Base-by-base conservation (phyloP, 306 rosid genomes). In the Corylus avellana region DNA sequence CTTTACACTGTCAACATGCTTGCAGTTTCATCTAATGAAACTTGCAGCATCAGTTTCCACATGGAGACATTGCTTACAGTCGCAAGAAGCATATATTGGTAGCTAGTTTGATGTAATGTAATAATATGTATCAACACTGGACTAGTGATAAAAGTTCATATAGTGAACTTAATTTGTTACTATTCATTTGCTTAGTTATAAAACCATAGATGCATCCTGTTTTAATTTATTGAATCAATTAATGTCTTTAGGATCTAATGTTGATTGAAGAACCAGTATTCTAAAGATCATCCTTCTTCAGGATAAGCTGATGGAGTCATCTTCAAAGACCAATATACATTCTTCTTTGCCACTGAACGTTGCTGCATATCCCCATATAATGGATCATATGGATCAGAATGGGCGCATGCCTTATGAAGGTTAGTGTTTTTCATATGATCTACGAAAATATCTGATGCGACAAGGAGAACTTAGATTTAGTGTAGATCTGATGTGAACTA, bases 251-350 rank as follows among this genome's bases (percentile, higher is more conserved):
- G 89, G 89, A 87, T 91, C 87, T 90, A 82, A 83, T 90, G 84
- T 92, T 88, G 90, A 85, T 86, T 85, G 91, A 90, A 83, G 91
- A 91, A 89, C 91, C 88, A 76, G 85, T 89, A 85, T 83, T 91
- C 92, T 88, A 91, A 93, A 90, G 89, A 73, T 87, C 86, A 75
- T 86, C 86, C 87, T 90, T 91, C 88, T 90, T 93, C 94, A 95
- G 99, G 99, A 93, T 90, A 95, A 93, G 86, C 88, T 90, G 55
- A 74, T 81, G 86, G 91, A 93, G 84, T 89, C 90, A 67, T 78
- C 94, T 71, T 89, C 85, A 20, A 92, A 90, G 83, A 55, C 85
- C 81, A 86, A 77, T 79, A 70, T 86, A 71, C 87, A 85, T 75
- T 82, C 97, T 48, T 74, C 84, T 81, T 78, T 85, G 3, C 87